Evolutionary conservation across 805 yeast genomes (phyloP).

Genomic region (Pichia heedii): DNA sequence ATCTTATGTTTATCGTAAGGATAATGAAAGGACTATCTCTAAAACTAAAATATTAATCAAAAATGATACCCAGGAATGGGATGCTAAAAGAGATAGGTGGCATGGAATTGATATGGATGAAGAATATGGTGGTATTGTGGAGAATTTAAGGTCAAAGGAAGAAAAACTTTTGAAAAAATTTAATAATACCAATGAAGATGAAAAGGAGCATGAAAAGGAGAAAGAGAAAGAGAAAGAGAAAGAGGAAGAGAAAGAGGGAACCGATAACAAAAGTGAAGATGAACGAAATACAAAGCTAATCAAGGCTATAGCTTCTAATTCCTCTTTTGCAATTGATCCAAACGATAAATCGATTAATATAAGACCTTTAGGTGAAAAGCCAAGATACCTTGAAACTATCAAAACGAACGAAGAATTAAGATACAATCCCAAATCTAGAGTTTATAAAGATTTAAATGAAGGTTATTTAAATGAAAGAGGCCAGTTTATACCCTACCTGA

Average conservation of each 20-base stretch:
- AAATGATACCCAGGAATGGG: conserved; percentile 41
- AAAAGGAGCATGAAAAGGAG: too few relatives aligned
- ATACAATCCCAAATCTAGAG: conserved; percentile 48
- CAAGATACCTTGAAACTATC: conserved; percentile 52
- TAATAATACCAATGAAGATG: conserved; percentile 4
- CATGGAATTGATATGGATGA: conserved; percentile 56
- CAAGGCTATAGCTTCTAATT: conserved; percentile 6
- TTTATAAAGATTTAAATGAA: conserved; percentile 24
- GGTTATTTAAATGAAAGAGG: conserved; percentile 29
- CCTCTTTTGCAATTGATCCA: conserved; percentile 12
- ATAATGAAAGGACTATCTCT: conserved; percentile 9
- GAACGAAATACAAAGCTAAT: conserved; percentile 9
- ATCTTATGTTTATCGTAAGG: conserved; percentile 23
- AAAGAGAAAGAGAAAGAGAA: too few relatives aligned
- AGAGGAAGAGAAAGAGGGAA: too few relatives aligned
- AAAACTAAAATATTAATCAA: conserved; percentile 10
- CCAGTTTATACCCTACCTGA: conserved; percentile 45
- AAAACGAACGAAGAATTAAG: conserved; percentile 34
- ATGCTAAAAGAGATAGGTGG: conserved; percentile 73
- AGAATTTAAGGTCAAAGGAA: conserved; percentile 35
- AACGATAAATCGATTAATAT: conserved; percentile 31
- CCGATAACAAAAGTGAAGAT: conserved; percentile 31
- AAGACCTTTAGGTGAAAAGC: conserved; percentile 66
- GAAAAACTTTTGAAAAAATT: conserved; percentile 20
- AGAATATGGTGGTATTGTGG: conserved; percentile 47